A percentile compares a stretch with the other conserved stretches of the same genome.
Conservation (phyloP, 305 asterid genomes). For the Fraxinus xanthoxyloides region DNA sequence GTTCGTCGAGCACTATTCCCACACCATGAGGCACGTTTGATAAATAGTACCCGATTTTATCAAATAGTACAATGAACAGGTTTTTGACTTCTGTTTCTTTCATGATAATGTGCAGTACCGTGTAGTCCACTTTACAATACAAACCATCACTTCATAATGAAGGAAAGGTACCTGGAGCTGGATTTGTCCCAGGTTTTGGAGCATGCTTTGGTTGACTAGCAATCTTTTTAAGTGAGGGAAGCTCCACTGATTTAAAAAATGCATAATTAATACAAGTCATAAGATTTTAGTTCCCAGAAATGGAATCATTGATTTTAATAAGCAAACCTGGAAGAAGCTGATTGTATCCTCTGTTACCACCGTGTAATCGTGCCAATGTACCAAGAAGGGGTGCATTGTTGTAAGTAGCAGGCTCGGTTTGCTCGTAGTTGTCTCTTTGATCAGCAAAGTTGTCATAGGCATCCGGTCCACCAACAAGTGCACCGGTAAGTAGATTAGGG, state of each 20-base stretch:
- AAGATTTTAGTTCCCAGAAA: not conserved
- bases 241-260: slow-evolving; percentile 43
- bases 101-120: not conserved
- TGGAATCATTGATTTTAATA: not conserved
- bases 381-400: slow-evolving; percentile 93
- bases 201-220: slow-evolving; percentile 31
- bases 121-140: not conserved
- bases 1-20: not conserved
- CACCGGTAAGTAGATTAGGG: slow-evolving; percentile 90
- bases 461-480: slow-evolving; percentile 98
- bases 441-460: slow-evolving; percentile 97
- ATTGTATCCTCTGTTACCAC: slow-evolving; percentile 67
- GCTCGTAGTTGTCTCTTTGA: slow-evolving; percentile 90
- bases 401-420: slow-evolving; percentile 98
- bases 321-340: slow-evolving; percentile 86
- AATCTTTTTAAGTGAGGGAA: slow-evolving; percentile 45
- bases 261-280: not conserved
- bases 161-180: slow-evolving; percentile 29
- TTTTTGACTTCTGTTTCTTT: not conserved
- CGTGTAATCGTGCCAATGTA: slow-evolving; percentile 69
- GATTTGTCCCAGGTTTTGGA: slow-evolving; percentile 30
- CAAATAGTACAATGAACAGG: not conserved
- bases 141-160: not conserved
- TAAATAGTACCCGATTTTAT: not conserved
- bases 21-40: not conserved